Evolutionary conservation across 2,329 filamentous ascomycete genomes (phyloP), one percentile per base, ranked within the genome.

Genomic region (Phyllosticta citribraziliensis): DNA sequence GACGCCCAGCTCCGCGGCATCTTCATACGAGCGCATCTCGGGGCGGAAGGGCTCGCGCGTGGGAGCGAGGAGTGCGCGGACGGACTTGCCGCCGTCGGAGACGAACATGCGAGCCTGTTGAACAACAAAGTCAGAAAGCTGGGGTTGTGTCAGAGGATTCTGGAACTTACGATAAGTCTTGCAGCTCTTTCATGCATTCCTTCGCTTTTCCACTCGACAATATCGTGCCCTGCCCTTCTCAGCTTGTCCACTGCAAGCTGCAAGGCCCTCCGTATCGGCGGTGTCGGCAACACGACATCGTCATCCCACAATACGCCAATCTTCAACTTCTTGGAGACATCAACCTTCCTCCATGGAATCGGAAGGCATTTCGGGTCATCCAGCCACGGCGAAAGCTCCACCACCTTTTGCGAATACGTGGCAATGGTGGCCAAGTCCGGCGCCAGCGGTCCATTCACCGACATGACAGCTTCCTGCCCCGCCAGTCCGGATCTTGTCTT

Each of bases 391-490:
- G 80, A 72, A 1, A 75, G 70, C 57, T 71, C 71, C 10, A 78
- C 65, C 1, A 80, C 70, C 9, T 69, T 71, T 63, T 74, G 73
- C 2, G 72, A 70, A 62, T 74, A 80, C 56, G 79, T 67, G 2
- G 69, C 67, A 12, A 80, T 74, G 63, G 86, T 84, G 5, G 75
- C 74, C 0, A 88, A 71, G 0, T 79, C 80, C 27, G 76, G 76
- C 1, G 81, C 79, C 76, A 88, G 77, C 0, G 85, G 85, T 0
- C 86, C 85, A 64, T 87, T 86, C 35, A 87, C 83, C 20, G 82
- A 84, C 58, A 78, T 76, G 0, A 88, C 82, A 2, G 84, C 82
- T 69, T 88, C 85, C 67, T 88, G 85, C 2, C 85, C 85, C 0
- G 82, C 79, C 70, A 88, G 78, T 9, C 84, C 84, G 1, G 82